Evolutionary conservation across 495 filamentous ascomycete genomes (phyloP).

Genomic region (Podospora pseudopauciseta): DNA sequence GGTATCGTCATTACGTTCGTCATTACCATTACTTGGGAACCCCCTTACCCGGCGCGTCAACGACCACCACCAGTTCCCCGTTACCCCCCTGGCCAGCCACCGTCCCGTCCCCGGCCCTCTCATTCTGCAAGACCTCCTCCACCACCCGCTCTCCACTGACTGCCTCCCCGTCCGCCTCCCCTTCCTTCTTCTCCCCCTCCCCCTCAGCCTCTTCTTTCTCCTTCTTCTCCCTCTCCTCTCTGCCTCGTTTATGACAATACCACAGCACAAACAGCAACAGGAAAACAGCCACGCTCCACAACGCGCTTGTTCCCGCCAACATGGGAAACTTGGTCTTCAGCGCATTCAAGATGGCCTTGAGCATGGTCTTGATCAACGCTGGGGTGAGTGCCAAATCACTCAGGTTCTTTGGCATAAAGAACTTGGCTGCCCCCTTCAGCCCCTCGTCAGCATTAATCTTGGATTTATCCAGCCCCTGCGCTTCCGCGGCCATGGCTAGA

Average conservation of each 20-base stretch:
- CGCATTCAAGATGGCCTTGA: conserved; percentile 81
- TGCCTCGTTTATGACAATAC: conserved; percentile 95
- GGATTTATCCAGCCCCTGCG: conserved; percentile 52
- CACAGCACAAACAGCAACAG: conserved; percentile 86
- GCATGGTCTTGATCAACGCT: conserved; percentile 73
- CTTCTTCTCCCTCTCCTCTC: conserved; percentile 73
- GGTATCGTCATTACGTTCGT: neutral
- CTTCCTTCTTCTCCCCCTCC: neutral
- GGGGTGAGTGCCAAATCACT: conserved; percentile 83
- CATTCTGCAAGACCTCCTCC: neutral
- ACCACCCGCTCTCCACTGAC: conserved; percentile 12
- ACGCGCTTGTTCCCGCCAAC: conserved; percentile 76
- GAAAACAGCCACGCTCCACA: conserved; percentile 81
- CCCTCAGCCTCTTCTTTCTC: conserved; percentile 40
- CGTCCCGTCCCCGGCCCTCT: neutral
- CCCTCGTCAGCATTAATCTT: conserved; percentile 26
- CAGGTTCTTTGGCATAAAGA: conserved; percentile 45
- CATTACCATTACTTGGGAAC: neutral
- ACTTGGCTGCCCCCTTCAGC: conserved; percentile 35
- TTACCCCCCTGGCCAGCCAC: neutral
- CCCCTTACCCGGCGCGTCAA: neutral
- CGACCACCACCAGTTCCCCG: neutral
- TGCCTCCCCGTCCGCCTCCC: neutral
- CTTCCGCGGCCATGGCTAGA: conserved; percentile 68
- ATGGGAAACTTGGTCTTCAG: conserved; percentile 80